These are phyloP conservation scores for Polygonum maritimum DNA, from an alignment of 148 eudicot genomes.

Conservation along the genomic window DNA sequence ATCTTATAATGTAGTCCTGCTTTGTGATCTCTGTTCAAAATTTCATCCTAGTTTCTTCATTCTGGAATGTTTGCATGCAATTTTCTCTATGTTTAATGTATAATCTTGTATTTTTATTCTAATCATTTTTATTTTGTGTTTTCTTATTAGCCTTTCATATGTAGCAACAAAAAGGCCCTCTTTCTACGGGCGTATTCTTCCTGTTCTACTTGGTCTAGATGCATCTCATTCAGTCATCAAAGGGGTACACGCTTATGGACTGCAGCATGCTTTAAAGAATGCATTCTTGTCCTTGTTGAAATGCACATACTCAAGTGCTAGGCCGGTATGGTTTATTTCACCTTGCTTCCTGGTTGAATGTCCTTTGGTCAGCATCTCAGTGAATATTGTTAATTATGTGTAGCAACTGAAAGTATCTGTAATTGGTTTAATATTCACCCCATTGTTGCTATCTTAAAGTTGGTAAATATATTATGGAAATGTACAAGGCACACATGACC, in stretches of 20 bases:
- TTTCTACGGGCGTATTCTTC: slow-evolving; percentile 90
- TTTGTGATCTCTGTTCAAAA: background rate
- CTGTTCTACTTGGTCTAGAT: slow-evolving; percentile 82
- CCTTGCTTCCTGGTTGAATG: background rate
- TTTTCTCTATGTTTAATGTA: background rate
- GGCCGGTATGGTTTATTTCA: slow-evolving; percentile 50
- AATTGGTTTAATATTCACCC: background rate
- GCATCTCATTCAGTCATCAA: slow-evolving; percentile 55
- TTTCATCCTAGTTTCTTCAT: background rate
- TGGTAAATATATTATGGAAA: no score
- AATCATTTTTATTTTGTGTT: slow-evolving; percentile 1
- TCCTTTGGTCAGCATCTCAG: background rate
- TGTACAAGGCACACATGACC: no score
- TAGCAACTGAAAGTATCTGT: background rate
- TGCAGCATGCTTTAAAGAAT: slow-evolving; percentile 71
- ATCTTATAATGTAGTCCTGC: background rate
- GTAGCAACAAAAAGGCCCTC: slow-evolving; percentile 88
- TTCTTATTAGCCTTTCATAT: slow-evolving; percentile 57
- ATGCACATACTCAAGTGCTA: slow-evolving; percentile 84
- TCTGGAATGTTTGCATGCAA: background rate
- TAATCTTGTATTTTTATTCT: background rate
- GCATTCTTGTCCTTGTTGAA: slow-evolving; percentile 80
- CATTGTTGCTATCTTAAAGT: background rate
- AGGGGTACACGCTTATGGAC: slow-evolving; percentile 61
- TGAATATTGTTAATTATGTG: background rate